phyloP scores from a whole-genome alignment of 805 yeast genomes.

The Myxozyma sirexii region DNA sequence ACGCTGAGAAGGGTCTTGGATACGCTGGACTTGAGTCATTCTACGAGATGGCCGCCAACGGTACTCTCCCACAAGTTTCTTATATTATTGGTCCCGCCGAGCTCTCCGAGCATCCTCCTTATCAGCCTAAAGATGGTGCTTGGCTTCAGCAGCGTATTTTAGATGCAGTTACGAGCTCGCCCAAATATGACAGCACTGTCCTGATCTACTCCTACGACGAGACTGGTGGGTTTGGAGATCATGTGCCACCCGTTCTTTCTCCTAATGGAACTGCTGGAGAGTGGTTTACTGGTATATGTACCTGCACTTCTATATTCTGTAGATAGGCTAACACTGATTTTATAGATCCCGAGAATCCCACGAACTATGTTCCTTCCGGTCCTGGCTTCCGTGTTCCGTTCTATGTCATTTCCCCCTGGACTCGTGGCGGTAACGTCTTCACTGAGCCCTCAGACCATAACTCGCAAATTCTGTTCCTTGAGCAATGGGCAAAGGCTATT shows the following conservation, averaged over 20 bases:
- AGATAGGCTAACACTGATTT: neutral
- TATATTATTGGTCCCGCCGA: constrained; percentile 34
- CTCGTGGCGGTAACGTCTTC: constrained; percentile 36
- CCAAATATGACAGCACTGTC: constrained; percentile 32
- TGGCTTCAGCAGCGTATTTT: constrained; percentile 34
- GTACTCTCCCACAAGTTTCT: constrained; percentile 36
- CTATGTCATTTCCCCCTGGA: constrained; percentile 35
- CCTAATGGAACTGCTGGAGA: constrained; percentile 36
- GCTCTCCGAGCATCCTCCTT: constrained; percentile 37
- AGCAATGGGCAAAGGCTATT: constrained; percentile 32
- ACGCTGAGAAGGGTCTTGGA: constrained; percentile 27
- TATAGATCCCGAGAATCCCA: constrained; percentile 23
- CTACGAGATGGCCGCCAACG: constrained; percentile 33
- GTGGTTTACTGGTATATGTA: constrained; percentile 26
- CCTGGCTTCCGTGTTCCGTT: constrained; percentile 38
- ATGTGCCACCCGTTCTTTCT: constrained; percentile 35
- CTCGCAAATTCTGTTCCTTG: constrained; percentile 35
- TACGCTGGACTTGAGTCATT: constrained; percentile 31
- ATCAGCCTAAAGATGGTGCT: constrained; percentile 35
- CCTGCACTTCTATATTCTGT: neutral
- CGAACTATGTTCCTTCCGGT: constrained; percentile 34
- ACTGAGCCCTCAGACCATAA: constrained; percentile 35
- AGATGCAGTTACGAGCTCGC: constrained; percentile 32
- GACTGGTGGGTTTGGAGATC: constrained; percentile 39
- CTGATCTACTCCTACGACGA: constrained; percentile 37